Percentiles rank a stretch among this genome's conserved stretches.
Conservation (phyloP, 768 basidiomycete species). For the Cubamyces sp. region DNA sequence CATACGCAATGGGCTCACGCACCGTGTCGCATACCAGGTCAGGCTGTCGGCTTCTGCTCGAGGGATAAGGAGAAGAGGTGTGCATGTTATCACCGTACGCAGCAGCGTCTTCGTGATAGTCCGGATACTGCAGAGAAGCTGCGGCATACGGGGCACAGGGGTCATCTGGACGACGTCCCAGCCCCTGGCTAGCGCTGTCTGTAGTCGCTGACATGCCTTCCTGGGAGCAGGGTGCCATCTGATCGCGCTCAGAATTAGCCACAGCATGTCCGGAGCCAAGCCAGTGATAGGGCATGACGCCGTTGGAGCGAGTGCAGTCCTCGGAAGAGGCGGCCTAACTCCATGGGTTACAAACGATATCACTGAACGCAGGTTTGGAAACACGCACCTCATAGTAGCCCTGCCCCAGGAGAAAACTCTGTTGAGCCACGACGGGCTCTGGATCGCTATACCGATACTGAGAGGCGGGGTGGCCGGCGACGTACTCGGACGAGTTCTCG, state of each 20-base stretch:
- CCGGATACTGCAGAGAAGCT: conserved; percentile 6
- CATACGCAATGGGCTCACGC: background rate
- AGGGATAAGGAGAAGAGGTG: background rate
- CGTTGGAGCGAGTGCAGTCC: conserved; percentile 5
- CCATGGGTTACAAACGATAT: background rate
- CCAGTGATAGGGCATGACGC: conserved; percentile 9
- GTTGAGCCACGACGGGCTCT: background rate
- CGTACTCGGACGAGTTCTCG: conserved; percentile 4
- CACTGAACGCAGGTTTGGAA: background rate
- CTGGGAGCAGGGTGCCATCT: background rate
- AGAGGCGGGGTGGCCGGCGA: conserved; percentile 1
- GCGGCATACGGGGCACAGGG: background rate
- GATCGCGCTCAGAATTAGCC: background rate
- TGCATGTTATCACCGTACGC: conserved; percentile 6
- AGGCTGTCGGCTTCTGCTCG: background rate
- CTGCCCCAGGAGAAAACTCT: conserved; percentile 4
- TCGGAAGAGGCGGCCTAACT: background rate
- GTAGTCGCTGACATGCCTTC: background rate
- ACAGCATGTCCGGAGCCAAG: conserved; percentile 1
- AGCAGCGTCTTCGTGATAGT: background rate
- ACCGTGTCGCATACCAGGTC: conserved; percentile 17
- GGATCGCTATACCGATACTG: conserved; percentile 14
- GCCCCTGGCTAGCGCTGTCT: background rate
- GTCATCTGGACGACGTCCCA: background rate
- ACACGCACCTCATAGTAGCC: conserved; percentile 4